Evolutionary conservation across 2,329 filamentous ascomycete genomes (phyloP).

Genomic region (Cladosporium sphaerospermum): DNA sequence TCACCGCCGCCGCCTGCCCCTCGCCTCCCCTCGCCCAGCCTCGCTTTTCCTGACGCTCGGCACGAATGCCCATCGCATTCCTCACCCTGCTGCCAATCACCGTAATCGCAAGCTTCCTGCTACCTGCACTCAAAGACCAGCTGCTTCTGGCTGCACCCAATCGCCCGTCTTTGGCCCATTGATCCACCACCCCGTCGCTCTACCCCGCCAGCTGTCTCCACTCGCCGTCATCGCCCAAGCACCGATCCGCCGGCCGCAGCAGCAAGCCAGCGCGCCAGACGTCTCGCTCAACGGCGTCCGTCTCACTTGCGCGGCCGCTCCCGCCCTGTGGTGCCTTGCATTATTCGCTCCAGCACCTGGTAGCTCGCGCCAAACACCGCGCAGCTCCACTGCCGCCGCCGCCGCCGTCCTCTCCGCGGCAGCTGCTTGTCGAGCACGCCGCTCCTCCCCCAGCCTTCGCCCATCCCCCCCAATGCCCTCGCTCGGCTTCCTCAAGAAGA

Average conservation of each 20-base stretch:
- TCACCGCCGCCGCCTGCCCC: not conserved
- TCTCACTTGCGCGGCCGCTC: conserved; percentile 5
- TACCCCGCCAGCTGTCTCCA: conserved; percentile 11
- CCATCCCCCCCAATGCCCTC: conserved; percentile 65
- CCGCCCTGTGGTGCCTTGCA: conserved; percentile 9
- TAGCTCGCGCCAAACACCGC: not conserved
- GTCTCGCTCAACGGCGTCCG: not conserved
- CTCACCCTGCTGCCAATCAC: not conserved
- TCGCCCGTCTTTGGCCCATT: not conserved
- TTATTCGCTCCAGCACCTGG: conserved; percentile 10
- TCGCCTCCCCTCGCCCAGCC: not conserved
- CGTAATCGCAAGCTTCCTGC: conserved; percentile 1
- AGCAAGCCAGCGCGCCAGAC: not conserved
- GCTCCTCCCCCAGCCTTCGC: conserved; percentile 11
- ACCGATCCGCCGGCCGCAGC: conserved; percentile 6
- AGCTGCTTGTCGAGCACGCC: conserved; percentile 11
- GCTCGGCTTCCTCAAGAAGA: conserved; percentile 96
- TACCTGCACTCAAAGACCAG: not conserved
- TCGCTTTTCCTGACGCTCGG: too few species aligned
- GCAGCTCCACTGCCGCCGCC: conserved; percentile 6
- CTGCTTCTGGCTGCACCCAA: not conserved
- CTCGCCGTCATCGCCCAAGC: conserved; percentile 5
- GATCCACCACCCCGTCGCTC: not conserved
- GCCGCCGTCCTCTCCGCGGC: conserved; percentile 4
- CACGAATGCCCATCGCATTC: not conserved